Evolutionary conservation across 2,329 filamentous ascomycete genomes (phyloP).

Genomic region (Verticillium klebahnii): DNA sequence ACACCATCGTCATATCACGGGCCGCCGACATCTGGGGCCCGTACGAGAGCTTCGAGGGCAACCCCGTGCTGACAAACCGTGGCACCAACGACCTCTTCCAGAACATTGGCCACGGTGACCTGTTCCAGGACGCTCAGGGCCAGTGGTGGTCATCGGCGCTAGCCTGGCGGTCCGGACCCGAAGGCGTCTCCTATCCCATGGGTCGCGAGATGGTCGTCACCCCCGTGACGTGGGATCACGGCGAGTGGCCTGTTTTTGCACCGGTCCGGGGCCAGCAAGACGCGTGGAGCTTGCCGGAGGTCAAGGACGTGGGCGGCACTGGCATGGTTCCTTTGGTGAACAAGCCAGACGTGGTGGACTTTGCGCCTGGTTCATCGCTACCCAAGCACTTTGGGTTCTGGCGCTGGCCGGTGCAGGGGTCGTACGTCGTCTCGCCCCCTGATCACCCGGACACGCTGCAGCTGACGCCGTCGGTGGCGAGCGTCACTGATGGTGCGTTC

Average conservation of each 20-base stretch:
- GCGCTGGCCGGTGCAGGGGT: constrained; percentile 33
- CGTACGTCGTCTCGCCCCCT: constrained; percentile 29
- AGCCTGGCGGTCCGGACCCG: constrained; percentile 24
- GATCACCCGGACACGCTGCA: constrained; percentile 31
- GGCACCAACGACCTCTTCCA: constrained; percentile 29
- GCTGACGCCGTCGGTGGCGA: constrained; percentile 12
- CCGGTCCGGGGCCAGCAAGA: constrained; percentile 38
- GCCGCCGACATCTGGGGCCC: constrained; percentile 34
- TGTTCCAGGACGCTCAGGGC: constrained; percentile 34
- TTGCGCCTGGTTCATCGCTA: constrained; percentile 27
- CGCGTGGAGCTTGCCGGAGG: constrained; percentile 30
- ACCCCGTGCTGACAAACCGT: constrained; percentile 40
- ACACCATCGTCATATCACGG: constrained; percentile 38
- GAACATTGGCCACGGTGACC: no score
- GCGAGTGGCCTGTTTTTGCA: constrained; percentile 41
- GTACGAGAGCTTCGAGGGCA: constrained; percentile 33
- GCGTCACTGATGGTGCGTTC: constrained; percentile 8
- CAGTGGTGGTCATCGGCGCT: constrained; percentile 51
- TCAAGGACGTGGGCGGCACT: constrained; percentile 33
- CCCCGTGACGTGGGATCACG: constrained; percentile 42
- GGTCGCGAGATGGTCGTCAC: constrained; percentile 48
- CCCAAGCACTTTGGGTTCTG: constrained; percentile 42
- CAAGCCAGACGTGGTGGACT: constrained; percentile 36
- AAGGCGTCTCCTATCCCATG: constrained; percentile 33
- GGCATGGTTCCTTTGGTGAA: constrained; percentile 8